A percentile compares a stretch with the other conserved stretches of the same genome.
Conservation (phyloP, 768 basidiomycete species). For the Macrolepiota dolichaula region DNA sequence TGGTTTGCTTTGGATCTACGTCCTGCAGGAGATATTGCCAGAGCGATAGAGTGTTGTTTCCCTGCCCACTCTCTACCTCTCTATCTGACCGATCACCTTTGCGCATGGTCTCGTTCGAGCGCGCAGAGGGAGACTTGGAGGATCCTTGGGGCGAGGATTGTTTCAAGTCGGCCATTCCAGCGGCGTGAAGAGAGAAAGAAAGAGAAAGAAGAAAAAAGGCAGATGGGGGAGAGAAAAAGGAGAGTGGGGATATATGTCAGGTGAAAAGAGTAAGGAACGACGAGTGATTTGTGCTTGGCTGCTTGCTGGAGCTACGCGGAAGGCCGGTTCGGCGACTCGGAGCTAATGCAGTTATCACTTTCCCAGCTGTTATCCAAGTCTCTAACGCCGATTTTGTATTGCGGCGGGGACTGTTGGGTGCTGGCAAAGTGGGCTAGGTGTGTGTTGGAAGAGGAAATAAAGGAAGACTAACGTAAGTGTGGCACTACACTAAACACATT, state of each 20-base stretch:
- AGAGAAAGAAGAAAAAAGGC: too few relatives aligned
- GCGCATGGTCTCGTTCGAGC: not conserved
- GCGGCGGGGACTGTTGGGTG: not conserved
- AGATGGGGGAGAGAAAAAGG: too few relatives aligned
- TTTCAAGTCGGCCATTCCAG: not conserved
- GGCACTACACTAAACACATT: not conserved
- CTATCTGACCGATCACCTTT: not conserved
- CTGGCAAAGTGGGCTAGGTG: not conserved
- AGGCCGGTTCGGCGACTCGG: conserved; percentile 9
- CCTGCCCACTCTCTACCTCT: conserved; percentile 8
- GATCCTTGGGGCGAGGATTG: not conserved
- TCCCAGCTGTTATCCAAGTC: too few relatives aligned
- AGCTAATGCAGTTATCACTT: not conserved
- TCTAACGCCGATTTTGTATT: too few relatives aligned
- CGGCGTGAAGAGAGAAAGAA: not conserved
- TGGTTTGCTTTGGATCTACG: conserved; percentile 49
- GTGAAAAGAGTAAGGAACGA: not conserved
- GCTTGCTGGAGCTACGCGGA: conserved; percentile 3
- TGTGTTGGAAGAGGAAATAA: not conserved
- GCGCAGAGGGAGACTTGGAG: not conserved
- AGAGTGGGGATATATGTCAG: not conserved
- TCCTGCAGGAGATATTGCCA: conserved; percentile 40
- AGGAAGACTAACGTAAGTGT: not conserved
- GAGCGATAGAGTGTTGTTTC: conserved; percentile 19
- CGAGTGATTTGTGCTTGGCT: not conserved